Base-by-base conservation (phyloP, 306 rosid genomes). In the Vigna hirtella region DNA sequence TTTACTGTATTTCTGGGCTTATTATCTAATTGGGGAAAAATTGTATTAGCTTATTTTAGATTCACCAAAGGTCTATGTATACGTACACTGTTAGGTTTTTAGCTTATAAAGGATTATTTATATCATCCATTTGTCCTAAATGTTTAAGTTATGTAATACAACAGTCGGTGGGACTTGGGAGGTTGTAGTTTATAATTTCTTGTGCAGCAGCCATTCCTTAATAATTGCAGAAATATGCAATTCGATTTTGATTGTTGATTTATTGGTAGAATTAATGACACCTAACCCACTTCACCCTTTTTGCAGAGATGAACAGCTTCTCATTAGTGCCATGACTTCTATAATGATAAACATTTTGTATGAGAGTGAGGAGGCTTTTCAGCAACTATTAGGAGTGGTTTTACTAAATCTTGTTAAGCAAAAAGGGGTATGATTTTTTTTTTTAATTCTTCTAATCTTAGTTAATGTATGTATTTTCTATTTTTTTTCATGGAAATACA, bases 361-460 rank as follows among this genome's bases (percentile, higher is more conserved):
- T 53, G 88, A 79, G 70, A 83, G 88, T 2, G 89, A 93, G 87
- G 97, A 91, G 82, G 88, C 88, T 73, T 87, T 93, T 77, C 90
- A 82, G 80, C 78, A 77, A 64, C 93, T 93, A 26, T 82, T 93
- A 87, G 91, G 88, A 81, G 89, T 91, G 81, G 76, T 95, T 84
- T 85, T 95, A 66, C 88, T 36, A 58, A 95, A 93, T 85, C 90
- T 95, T 71, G 55, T 95, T 24, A 88, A 79, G 87, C 90, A 86
- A 17, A 88, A 67, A 86, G 87, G 83, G 79, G 99, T 87, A 84
- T 85, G 83, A 78, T 26, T 42, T 40, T 59, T 84, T 18, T 16
- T 42, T 40, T 59, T 16, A 18, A 50, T 65, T 32, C 11, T 45
- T 22, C 64, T 58, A 47, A 36, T 73, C 56, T 50, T 40, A 16